Conservation (phyloP, 2,329 filamentous ascomycete genomes). For the Penicillium occitanis region DNA sequence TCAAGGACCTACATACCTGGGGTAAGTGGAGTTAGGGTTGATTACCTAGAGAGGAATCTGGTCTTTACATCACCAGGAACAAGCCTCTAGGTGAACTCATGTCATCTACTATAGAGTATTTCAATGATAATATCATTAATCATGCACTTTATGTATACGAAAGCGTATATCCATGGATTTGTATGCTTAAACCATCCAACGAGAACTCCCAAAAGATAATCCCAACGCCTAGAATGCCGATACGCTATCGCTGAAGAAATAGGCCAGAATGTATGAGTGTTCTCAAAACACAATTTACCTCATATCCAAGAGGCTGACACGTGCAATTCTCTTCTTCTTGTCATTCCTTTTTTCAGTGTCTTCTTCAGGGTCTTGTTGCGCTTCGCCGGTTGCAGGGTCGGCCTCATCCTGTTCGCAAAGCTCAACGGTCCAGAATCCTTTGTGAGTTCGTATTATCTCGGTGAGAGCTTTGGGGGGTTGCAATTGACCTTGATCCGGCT, state of each 20-base stretch:
- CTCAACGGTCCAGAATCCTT: slow-evolving; percentile 31
- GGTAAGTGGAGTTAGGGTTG: not conserved
- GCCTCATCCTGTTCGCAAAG: slow-evolving; percentile 4
- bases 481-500: not conserved
- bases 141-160: not conserved
- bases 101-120: not conserved
- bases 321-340: slow-evolving; percentile 33
- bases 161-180: not conserved
- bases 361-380: slow-evolving; percentile 18
- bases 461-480: slow-evolving; percentile 17
- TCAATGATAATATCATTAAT: slow-evolving; percentile 11
- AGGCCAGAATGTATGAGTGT: not conserved
- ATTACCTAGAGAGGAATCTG: not conserved
- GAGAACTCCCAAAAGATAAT: not conserved
- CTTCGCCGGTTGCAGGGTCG: slow-evolving; percentile 21
- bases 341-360: slow-evolving; percentile 14
- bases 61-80: not conserved
- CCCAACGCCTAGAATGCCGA: slow-evolving; percentile 1
- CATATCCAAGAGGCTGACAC: slow-evolving; percentile 39
- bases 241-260: slow-evolving; percentile 20
- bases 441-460: slow-evolving; percentile 25
- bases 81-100: not conserved
- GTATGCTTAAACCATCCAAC: not conserved
- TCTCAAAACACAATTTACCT: slow-evolving; percentile 17
- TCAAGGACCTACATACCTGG: not conserved